Evolutionary conservation across 768 basidiomycete species (phyloP), one percentile per base, ranked within the genome.

Genomic region (Mrakia gelida): DNA sequence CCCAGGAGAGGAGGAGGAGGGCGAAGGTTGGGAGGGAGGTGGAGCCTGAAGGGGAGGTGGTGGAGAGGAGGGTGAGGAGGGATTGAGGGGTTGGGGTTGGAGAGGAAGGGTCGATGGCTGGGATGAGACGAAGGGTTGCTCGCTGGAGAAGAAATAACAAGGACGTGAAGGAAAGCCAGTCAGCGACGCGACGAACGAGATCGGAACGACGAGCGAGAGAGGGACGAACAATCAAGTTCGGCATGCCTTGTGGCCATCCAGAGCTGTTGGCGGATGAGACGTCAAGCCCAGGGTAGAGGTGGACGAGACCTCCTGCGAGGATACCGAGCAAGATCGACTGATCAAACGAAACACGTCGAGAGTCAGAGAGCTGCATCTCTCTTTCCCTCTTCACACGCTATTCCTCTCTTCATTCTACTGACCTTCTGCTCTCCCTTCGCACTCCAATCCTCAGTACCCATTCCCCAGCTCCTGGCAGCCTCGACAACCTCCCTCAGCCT

Each of bases 351-450:
- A 26, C 23, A 26, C n/a, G 11, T 34, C 26, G 28, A 28, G 23
- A 34, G 30, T n/a, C 1, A 68, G 28, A 16, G 11, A 13, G 71
- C 15, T 73, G 1, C 49, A 1, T 49, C 9, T 26, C 23, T 49
- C 10, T 18, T 13, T 10, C 26, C 18, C 21, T 11, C 23, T 2
- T 3, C 43, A 30, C 2, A 32, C 3, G 8, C 21, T 9, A 4
- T n/a, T n/a, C n/a, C n/a, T n/a, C n/a, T n/a, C n/a, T n/a, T n/a
- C n/a, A 21, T 10, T 23, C 13, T 9, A 65, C 75, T 34, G 28
- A 70, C 75, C 49, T 68, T 75, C n/a, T 75, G 75, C 28, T 75
- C 75, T 52, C 63, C 75, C 49, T 75, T 75, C 23, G 28, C 63
- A 34, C 43, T 75, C 75, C 75, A 75, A 30, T 75, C 75, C 11